These are phyloP conservation scores for Yamadazyma membranifaciens DNA, from an alignment of 1,139 yeast species.

Conservation along the genomic window DNA sequence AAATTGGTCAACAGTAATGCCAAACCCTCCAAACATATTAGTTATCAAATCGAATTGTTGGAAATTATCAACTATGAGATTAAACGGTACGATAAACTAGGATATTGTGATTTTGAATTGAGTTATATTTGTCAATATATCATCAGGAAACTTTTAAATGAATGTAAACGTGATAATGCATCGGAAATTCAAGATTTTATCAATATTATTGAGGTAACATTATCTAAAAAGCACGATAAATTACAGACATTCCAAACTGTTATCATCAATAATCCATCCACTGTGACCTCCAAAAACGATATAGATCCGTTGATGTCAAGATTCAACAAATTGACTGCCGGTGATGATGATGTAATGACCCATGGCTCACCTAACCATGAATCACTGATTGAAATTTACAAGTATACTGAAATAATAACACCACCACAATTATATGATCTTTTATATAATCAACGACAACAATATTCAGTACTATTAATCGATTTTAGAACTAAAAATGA, in stretches of 20 bases:
- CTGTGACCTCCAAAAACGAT: background rate
- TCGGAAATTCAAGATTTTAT: conserved; percentile 21
- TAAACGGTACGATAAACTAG: conserved; percentile 23
- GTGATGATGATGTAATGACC: background rate
- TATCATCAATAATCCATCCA: background rate
- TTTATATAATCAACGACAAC: conserved; percentile 12
- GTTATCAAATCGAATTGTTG: conserved; percentile 30
- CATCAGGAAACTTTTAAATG: conserved; percentile 16
- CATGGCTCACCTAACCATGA: background rate
- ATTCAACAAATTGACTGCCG: conserved; percentile 15
- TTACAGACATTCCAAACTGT: conserved; percentile 9
- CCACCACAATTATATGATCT: conserved; percentile 24
- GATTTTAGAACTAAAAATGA: conserved; percentile 65
- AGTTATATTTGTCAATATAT: conserved; percentile 29
- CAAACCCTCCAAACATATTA: conserved; percentile 20
- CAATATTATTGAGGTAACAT: conserved; percentile 21
- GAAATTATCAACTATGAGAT: conserved; percentile 36
- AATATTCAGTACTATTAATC: conserved; percentile 44
- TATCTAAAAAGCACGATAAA: conserved; percentile 18
- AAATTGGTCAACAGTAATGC: conserved; percentile 9
- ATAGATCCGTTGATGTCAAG: conserved; percentile 24
- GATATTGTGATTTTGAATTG: conserved; percentile 41
- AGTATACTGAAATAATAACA: conserved; percentile 25
- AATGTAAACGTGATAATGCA: conserved; percentile 14
- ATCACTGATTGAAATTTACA: conserved; percentile 10